Base-by-base conservation (phyloP, 257 asterid species). In the Solanum neorickii region DNA sequence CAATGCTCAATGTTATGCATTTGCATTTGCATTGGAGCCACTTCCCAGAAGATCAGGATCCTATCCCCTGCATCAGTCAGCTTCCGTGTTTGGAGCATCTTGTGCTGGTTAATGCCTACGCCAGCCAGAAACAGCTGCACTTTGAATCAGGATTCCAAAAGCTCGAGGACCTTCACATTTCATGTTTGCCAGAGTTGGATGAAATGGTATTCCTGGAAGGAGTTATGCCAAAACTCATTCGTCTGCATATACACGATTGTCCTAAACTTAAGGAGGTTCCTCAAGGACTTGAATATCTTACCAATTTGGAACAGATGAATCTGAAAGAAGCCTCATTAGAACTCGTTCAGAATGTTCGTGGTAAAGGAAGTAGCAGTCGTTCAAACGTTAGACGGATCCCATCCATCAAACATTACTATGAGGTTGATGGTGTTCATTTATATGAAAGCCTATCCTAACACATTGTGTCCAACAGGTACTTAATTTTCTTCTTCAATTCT, bases 21-120 rank as follows among this genome's bases (percentile, higher is more conserved):
- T 47, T 87, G 72, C 87, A 87, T 85, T 72, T 88, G 84, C 89
- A 86, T 29, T 90, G 90, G 88, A 83, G 89, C 82, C 86, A 37
- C 47, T 41, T 89, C 47, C 29, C 44, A 7, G 41, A 74, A 74
- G 52, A 74, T 39, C 82, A 85, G 18, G 90, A 87, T 89, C 87
- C 87, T 27, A 76, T 89, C 23, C 90, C 88, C 12, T 80, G 41
- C 87, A 52, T 89, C 12, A 42, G 86, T 42, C 25, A 59, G 69
- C 88, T 87, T 65, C 90, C 85, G 6, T 41, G 29, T 33, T 29
- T 87, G 66, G 87, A 87, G 59, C 87, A 42, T 59, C 86, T 87
- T 16, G 41, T 82, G 49, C 25, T 89, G 72, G 87, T 84, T 41
- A 89, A 87, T n/a, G 88, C 88, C 5, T 85, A 20, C 9, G 42